A percentile compares a stretch with the other conserved stretches of the same genome.
These are phyloP conservation scores for Fragaria vesca DNA, from an alignment of 306 rosid genomes.

Conservation along the genomic window DNA sequence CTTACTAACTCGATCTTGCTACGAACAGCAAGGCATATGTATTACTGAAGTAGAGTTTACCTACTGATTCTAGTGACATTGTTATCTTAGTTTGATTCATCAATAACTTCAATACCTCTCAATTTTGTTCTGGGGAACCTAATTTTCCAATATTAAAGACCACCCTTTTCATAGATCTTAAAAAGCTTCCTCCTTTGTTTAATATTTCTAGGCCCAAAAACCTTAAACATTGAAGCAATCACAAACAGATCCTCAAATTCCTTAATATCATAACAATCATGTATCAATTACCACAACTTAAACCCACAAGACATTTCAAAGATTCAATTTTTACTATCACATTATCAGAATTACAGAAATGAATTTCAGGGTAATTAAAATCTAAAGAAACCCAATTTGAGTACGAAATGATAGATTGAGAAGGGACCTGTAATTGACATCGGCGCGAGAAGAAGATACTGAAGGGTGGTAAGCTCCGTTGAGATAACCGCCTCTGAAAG, in stretches of 20 bases:
- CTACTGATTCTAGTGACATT: not conserved
- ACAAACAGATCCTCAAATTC: not conserved
- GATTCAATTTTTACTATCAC: not conserved
- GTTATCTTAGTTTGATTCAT: not conserved
- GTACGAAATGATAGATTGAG: not conserved
- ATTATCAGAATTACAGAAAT: not conserved
- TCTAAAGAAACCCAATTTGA: not conserved
- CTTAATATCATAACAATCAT: not conserved
- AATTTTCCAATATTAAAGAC: not conserved
- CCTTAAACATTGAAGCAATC: not conserved
- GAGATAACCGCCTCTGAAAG: constrained; percentile 33
- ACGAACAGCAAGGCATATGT: not conserved
- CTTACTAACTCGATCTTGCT: not conserved
- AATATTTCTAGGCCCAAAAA: not conserved
- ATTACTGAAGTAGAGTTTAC: not conserved
- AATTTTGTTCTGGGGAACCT: not conserved
- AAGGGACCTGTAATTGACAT: constrained; percentile 80
- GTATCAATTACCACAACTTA: not conserved
- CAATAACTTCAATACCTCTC: not conserved
- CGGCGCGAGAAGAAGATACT: constrained; percentile 51
- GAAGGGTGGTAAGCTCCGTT: constrained; percentile 33
- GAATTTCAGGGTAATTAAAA: not conserved
- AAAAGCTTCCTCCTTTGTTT: not conserved
- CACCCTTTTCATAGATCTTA: not conserved
- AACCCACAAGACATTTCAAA: not conserved